Percentiles rank a stretch among this genome's conserved stretches.
These are phyloP conservation scores for Chaetomium olivaceum DNA, from an alignment of 2,329 filamentous ascomycete species.

Conservation along the genomic window DNA sequence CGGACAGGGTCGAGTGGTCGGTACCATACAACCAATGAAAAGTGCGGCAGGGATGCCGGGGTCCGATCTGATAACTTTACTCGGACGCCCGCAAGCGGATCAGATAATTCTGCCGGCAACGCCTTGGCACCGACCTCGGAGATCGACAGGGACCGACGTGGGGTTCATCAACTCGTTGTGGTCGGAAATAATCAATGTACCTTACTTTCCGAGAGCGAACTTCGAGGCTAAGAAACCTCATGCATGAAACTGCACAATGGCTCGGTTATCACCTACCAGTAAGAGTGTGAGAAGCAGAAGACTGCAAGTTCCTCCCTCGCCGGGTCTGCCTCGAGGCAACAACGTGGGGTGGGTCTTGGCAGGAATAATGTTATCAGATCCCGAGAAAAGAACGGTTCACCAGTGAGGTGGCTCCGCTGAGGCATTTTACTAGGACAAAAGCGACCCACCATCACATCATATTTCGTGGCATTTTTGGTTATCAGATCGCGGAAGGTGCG, in stretches of 20 bases:
- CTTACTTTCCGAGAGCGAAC: not conserved
- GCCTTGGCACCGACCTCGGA: constrained; percentile 32
- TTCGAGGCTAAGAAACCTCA: not conserved
- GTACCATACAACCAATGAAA: constrained; percentile 23
- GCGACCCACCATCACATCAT: constrained; percentile 22
- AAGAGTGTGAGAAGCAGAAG: too few species aligned
- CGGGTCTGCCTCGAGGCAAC: not conserved
- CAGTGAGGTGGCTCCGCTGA: constrained; percentile 19
- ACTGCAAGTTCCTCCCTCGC: too few species aligned
- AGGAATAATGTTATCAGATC: constrained; percentile 34
- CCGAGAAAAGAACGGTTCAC: constrained; percentile 12
- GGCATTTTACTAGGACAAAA: constrained; percentile 28
- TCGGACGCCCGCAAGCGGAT: constrained; percentile 34
- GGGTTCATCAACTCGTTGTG: not conserved
- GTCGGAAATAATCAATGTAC: not conserved
- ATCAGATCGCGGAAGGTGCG: constrained; percentile 29
- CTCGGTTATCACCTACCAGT: too few species aligned
- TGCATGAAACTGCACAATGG: not conserved
- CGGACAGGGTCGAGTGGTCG: not conserved
- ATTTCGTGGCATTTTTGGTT: constrained; percentile 17
- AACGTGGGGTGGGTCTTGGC: constrained; percentile 29
- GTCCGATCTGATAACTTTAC: constrained; percentile 41
- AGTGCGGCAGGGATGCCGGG: constrained; percentile 18
- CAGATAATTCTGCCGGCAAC: constrained; percentile 34
- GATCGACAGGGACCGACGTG: constrained; percentile 5